Base-by-base conservation (phyloP, 148 eudicot genomes). In the Silene latifolia region DNA sequence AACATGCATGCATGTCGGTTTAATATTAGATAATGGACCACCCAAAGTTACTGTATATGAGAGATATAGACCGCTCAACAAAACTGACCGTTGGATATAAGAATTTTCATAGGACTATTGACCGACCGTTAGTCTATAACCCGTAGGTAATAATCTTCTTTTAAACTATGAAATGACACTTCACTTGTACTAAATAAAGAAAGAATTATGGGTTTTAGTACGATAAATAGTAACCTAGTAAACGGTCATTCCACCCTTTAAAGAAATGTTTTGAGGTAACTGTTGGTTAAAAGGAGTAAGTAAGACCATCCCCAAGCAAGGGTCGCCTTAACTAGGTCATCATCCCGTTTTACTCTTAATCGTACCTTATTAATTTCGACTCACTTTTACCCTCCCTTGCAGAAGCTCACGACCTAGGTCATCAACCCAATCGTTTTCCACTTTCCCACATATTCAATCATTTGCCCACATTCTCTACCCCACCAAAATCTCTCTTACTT, bases 41-140 rank as follows among this genome's bases (percentile, higher is more conserved):
- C 76, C 39, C 61, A 58, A 5, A 60, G 25, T 14, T 39, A 5
- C 25, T 4, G 20, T 18, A 20, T 54, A 58, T 65, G 67, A 65
- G 63, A 66, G 79, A 80, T 46, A 56, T 72, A 71, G 83, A 80
- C 76, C 66, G 58, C 65, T n/a, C 63, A 76, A 51, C 19, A 58
- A 53, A n/a, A 72, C 15, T 27, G 74, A 76, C 77, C 77, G 74
- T 71, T 66, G 76, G 70, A 61, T 25, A 80, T 48, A 48, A 48
- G 53, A 48, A 51, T 0, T 51, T 9, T 12, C 4, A 15, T 4
- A 51, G 56, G 56, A 51, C 44, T 39, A 39, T 15, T 51, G 56
- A 51, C 56, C 17, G 24, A 59, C 73, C 72, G 5, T 4, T n/a
- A 68, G 80, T 72, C 54, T 47, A 72, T 80, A 58, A 5, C 80